phyloP scores from a whole-genome alignment of 208 protist genomes.

The Leishmania arabica region DNA sequence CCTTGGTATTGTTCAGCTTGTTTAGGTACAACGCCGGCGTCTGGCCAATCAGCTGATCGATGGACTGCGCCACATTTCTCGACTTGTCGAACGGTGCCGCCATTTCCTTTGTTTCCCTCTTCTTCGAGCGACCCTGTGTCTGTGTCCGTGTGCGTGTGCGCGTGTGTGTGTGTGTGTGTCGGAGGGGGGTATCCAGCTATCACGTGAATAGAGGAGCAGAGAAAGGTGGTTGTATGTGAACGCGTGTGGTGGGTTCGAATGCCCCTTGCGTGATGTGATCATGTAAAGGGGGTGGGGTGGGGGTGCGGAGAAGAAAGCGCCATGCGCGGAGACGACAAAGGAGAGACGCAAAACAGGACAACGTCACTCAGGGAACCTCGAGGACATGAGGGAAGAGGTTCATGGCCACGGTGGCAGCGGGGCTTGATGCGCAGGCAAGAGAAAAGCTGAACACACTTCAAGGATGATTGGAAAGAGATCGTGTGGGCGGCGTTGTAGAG shows the following conservation, averaged over 20 bases:
- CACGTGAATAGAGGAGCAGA: background rate
- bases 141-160: background rate
- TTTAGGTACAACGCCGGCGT: conserved; percentile 91
- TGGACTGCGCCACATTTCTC: conserved; percentile 61
- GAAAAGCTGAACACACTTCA: background rate
- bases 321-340: background rate
- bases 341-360: background rate
- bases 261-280: background rate
- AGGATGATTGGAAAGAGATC: background rate
- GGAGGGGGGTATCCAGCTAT: background rate
- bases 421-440: background rate
- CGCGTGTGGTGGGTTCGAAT: background rate
- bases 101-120: conserved; percentile 5
- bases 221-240: background rate
- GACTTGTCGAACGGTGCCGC: conserved; percentile 43
- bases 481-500: background rate
- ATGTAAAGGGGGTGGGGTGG: background rate
- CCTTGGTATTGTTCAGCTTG: conserved; percentile 75
- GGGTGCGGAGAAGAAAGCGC: background rate
- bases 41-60: conserved; percentile 86
- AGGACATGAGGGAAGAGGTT: background rate
- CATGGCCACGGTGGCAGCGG: background rate
- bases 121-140: background rate
- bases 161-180: background rate
- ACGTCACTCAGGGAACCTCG: background rate